A percentile compares a stretch with the other conserved stretches of the same genome.
These are phyloP conservation scores for Phaseolus lunatus DNA, from an alignment of 306 rosid species.

Conservation along the genomic window DNA sequence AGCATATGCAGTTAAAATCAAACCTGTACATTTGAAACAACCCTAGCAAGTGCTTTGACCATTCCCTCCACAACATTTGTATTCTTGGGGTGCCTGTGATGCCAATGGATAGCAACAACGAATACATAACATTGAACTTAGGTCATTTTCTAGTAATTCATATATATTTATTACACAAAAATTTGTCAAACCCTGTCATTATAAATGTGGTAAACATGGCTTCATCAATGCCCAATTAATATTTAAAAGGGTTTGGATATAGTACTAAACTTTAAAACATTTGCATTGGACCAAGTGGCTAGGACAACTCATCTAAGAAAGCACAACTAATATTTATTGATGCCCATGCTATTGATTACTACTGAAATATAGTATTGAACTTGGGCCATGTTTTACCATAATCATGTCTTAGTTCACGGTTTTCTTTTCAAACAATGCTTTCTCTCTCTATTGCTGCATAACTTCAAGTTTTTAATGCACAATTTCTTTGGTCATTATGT, in stretches of 20 bases:
- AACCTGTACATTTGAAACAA: conserved; percentile 90
- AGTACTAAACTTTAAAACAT: conserved; percentile 6
- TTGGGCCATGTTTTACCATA: no score
- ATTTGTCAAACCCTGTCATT: not conserved
- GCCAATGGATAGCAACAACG: conserved; percentile 38
- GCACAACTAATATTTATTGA: not conserved
- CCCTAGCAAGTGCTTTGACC: conserved; percentile 95
- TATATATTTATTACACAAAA: not conserved
- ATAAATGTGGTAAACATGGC: not conserved
- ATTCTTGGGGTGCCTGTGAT: conserved; percentile 85
- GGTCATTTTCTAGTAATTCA: conserved; percentile 1
- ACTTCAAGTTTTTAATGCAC: no score
- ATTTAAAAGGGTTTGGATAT: conserved; percentile 10
- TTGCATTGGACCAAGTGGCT: conserved; percentile 21
- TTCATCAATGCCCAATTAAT: conserved; percentile 10
- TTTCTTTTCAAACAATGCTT: no score
- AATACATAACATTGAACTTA: not conserved
- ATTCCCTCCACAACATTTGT: conserved; percentile 97
- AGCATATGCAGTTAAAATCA: conserved; percentile 42
- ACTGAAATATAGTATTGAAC: not conserved
- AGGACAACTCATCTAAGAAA: conserved; percentile 16
- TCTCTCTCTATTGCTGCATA: no score
- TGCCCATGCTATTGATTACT: no score
- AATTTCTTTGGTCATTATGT: no score
- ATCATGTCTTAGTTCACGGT: no score